Conservation (phyloP, 352 stramenopile genomes). For the Pythium pyrilobum region DNA sequence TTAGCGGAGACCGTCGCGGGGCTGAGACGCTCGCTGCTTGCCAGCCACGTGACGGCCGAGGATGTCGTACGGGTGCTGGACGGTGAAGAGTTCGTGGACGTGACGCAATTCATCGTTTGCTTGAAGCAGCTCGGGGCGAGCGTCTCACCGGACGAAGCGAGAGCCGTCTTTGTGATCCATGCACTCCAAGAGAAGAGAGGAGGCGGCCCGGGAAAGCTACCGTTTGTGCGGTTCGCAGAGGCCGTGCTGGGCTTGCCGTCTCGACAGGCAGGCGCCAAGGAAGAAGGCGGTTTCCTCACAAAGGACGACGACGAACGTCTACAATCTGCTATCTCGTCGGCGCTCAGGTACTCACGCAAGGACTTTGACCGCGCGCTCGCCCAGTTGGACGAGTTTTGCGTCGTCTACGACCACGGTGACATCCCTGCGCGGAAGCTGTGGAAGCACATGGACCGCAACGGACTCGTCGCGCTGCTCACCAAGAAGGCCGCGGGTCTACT, state of each 20-base stretch:
- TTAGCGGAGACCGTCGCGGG: not conserved
- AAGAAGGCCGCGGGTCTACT: slow-evolving; percentile 32
- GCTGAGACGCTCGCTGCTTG: not conserved
- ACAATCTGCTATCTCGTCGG: slow-evolving; percentile 20
- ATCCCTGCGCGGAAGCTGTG: slow-evolving; percentile 29
- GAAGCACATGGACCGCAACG: slow-evolving; percentile 43
- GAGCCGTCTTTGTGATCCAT: slow-evolving; percentile 1
- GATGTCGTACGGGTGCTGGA: not conserved
- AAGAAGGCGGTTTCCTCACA: not conserved
- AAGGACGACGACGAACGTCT: slow-evolving; percentile 32
- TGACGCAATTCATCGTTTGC: slow-evolving; percentile 11
- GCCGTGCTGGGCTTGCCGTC: slow-evolving; percentile 8
- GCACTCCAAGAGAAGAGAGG: not conserved
- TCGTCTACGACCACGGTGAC: slow-evolving; percentile 36
- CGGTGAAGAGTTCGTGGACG: not conserved
- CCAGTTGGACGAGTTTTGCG: slow-evolving; percentile 48
- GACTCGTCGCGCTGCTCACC: slow-evolving; percentile 35
- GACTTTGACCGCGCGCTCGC: slow-evolving; percentile 27
- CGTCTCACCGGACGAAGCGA: not conserved
- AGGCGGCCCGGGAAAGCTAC: not conserved
- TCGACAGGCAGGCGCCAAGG: not conserved
- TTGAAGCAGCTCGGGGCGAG: slow-evolving; percentile 7
- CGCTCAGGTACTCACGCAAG: slow-evolving; percentile 24
- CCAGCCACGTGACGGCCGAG: not conserved
- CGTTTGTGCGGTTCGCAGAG: slow-evolving; percentile 16